Evolutionary conservation across 1,284 basidiomycete genomes (phyloP).

Genomic region (Veloporphyrellus conicus): DNA sequence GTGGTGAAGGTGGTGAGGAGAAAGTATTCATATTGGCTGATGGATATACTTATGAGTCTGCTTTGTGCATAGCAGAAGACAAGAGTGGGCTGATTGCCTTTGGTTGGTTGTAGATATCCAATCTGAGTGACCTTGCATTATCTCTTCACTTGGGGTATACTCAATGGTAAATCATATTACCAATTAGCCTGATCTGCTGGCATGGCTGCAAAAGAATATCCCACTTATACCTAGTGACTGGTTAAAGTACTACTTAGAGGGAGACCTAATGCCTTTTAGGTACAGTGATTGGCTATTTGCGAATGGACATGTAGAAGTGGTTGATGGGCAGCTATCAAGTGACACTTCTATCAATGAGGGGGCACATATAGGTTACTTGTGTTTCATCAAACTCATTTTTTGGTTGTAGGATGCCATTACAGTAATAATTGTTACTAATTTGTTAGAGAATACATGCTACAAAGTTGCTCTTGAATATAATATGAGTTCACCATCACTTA

Average conservation of each 20-base stretch:
- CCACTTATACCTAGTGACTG: slow-evolving; percentile 18
- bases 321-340: no score
- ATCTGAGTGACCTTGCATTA: slow-evolving; percentile 8
- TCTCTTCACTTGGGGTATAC: background rate
- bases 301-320: background rate
- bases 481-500: no score
- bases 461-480: no score
- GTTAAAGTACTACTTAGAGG: slow-evolving; percentile 17
- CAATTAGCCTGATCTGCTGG: slow-evolving; percentile 46
- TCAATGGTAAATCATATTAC: no score
- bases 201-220: slow-evolving; percentile 24
- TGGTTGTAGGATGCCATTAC: no score
- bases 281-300: slow-evolving; percentile 30
- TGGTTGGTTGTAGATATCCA: slow-evolving; percentile 37
- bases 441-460: no score
- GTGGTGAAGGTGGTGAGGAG: slow-evolving; percentile 14
- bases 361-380: no score
- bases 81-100: slow-evolving; percentile 40
- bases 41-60: slow-evolving; percentile 27
- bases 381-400: no score
- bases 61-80: slow-evolving; percentile 18
- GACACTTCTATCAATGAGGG: no score
- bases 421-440: no score
- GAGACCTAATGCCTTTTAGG: slow-evolving; percentile 14
- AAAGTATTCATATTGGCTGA: slow-evolving; percentile 48